Conservation (phyloP, 148 eudicot genomes). For the Vaccinium corymbosum region DNA sequence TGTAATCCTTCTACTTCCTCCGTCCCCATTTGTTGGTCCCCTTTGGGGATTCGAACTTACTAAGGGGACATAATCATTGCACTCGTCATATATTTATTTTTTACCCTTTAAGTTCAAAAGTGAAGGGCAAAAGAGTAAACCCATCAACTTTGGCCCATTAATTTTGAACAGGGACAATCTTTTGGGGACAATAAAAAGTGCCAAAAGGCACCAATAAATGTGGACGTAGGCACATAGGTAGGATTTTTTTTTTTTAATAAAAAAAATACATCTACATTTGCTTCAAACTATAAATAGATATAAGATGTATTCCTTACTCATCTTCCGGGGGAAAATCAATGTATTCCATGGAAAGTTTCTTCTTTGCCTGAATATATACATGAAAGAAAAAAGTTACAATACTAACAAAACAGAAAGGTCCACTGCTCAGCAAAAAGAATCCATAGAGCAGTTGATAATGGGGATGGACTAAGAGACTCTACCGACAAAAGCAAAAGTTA, state of each 20-base stretch:
- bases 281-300: constrained; percentile 8
- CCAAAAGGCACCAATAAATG: neutral
- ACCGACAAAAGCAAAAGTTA: neutral
- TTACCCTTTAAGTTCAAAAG: neutral
- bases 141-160: neutral
- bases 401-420: neutral
- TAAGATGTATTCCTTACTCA: constrained; percentile 57
- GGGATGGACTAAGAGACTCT: neutral
- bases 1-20: neutral
- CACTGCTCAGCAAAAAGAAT: neutral
- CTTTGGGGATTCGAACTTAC: neutral
- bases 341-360: constrained; percentile 76
- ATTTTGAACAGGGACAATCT: neutral
- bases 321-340: constrained; percentile 49
- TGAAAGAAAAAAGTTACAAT: neutral
- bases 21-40: neutral
- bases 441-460: neutral
- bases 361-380: constrained; percentile 50
- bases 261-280: neutral
- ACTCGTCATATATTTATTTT: neutral
- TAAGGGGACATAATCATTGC: neutral
- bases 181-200: neutral
- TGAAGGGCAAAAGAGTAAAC: neutral
- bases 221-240: neutral
- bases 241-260: neutral